Evolutionary conservation across 805 yeast species (phyloP), one percentile per base, ranked within the genome.

Genomic region (Spathaspora hagerdaliae): DNA sequence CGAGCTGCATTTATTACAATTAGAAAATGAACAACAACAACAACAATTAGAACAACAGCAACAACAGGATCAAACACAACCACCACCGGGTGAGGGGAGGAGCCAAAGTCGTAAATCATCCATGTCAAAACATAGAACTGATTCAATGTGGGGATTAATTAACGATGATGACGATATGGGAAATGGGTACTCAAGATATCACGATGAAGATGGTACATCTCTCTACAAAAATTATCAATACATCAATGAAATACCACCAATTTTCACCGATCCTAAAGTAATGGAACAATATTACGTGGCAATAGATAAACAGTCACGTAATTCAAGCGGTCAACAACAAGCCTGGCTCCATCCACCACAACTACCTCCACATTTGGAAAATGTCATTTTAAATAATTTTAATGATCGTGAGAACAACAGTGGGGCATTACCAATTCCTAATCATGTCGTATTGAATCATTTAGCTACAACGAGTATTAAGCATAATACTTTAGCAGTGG

Each of bases 391-490:
- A 58, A 92, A 92, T 69, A 82, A 83, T 53, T 85, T 67, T 58
- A 70, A 68, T 53, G 77, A 71, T 24, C 58, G 56, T 55, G 90
- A 86, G 57, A 92, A 90, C 62, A 87, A 85, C 55, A 79, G 87
- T 34, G 96, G 96, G 45, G 96, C 96, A 1, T 69, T 90, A 54
- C 94, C 96, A 8, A 89, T 90, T 46, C 98, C 98, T 11, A 89
- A 91, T 60, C 97, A 91, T 61, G 98, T 91, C 46, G 96, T 91
- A 24, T 71, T 91, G 56, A 91, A 91, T 61, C 98, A 91, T 64
- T 72, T 91, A 64, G 96, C 97, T n/a, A 91, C 97, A 7, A 89
- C 97, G 9, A 84, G 94, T 52, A 91, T 91, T 57, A 89, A 91
- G 60, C 96, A 91, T 60, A 90, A 89, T 63, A 92, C 96, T 0